Base-by-base conservation (phyloP, 805 yeast genomes). In the Yamadazyma ubonensis region DNA sequence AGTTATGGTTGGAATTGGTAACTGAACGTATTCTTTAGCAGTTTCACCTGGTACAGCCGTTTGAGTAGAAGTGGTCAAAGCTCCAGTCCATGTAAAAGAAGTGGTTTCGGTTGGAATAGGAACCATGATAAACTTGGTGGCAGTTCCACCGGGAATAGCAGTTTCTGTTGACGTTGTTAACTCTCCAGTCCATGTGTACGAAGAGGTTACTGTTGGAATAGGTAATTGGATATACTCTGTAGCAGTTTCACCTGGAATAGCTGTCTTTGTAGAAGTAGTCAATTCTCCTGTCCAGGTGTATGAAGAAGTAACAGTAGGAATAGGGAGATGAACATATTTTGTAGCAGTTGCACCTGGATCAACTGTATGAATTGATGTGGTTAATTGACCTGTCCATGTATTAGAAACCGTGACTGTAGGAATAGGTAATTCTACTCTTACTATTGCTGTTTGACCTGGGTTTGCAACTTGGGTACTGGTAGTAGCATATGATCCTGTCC, bases 381-480 rank as follows among this genome's bases (percentile, higher is more conserved):
- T 18, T 11, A 43, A 34, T 7, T 34, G 7, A 11, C 54, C 51
- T 2, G 54, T 46, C 47, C 47, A 44, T 4, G 31, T 28, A 11
- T 5, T 4, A 12, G 54, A 46, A 30, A 40, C 39, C 6, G 48
- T 39, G 10, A 26, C 46, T 11, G 48, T 45, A 22, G 52, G 57
- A 38, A 35, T 40, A 26, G 61, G 61, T 7, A 49, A 53, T 14
- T 44, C 43, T 10, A 53, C 56, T 12, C 43, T 48, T 12, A 53
- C 54, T 2, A 58, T 55, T 34, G 35, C 50, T 4, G 61, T 58
- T 10, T 42, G 27, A 12, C 43, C 50, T 7, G 41, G 46, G 4
- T 26, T 26, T 15, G 6, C 31, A 3, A 37, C 33, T 10, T 46
- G 29, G 6, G 63, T 58, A 3, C 57, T 53, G 12, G 19, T 9